phyloP scores from a whole-genome alignment of 2,329 filamentous ascomycete genomes.

The Furcasterigmium furcatum region DNA sequence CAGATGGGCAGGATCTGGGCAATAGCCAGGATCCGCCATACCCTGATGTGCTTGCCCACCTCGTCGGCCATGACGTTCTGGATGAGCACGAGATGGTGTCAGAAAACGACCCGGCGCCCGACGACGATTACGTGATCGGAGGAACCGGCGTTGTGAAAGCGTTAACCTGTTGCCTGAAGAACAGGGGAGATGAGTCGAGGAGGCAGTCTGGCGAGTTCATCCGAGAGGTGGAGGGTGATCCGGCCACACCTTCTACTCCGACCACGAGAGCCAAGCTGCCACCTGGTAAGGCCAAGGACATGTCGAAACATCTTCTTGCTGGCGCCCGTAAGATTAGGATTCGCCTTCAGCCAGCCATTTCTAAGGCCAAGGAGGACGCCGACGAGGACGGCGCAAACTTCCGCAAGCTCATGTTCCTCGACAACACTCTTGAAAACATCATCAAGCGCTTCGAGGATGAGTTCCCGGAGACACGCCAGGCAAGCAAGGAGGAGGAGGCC shows the following conservation, averaged over 20 bases:
- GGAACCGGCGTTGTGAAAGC: conserved; percentile 95
- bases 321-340: conserved; percentile 86
- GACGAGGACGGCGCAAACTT: conserved; percentile 71
- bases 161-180: conserved; percentile 83
- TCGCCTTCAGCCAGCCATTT: conserved; percentile 78
- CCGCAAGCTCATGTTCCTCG: conserved; percentile 81
- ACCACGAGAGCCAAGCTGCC: conserved; percentile 26
- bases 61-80: conserved; percentile 69
- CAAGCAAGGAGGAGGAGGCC: conserved; percentile 22
- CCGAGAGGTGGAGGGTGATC: conserved; percentile 43
- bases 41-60: conserved; percentile 80
- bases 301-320: conserved; percentile 85
- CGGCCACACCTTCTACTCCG: conserved; percentile 5
- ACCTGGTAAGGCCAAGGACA: conserved; percentile 74
- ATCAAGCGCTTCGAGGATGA: conserved; percentile 96
- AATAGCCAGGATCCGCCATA: conserved; percentile 40
- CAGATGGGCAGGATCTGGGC: conserved; percentile 29
- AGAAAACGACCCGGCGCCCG: conserved; percentile 68
- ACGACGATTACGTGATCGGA: conserved; percentile 94
- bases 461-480: conserved; percentile 78
- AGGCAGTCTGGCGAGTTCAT: conserved; percentile 49
- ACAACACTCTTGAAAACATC: conserved; percentile 83
- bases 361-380: conserved; percentile 65
- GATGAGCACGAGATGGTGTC: conserved; percentile 50
- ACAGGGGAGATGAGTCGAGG: conserved; percentile 65